phyloP scores from a whole-genome alignment of 1,139 yeast genomes.

The Suhomyces taliae region DNA sequence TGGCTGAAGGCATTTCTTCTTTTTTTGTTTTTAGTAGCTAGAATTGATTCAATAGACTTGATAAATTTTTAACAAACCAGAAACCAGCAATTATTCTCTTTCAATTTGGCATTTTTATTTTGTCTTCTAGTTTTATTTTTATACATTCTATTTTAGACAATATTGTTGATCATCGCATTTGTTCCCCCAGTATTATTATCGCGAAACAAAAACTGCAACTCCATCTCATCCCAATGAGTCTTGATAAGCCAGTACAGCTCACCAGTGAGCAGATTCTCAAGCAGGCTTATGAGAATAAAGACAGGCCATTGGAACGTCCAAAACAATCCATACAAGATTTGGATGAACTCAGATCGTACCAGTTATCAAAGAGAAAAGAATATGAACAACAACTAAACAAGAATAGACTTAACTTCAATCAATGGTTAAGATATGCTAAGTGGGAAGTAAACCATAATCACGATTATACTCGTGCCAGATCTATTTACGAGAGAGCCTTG shows the following conservation, averaged over 20 bases:
- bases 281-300: slow-evolving; percentile 35
- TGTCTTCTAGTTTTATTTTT: too few species aligned
- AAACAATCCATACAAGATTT: slow-evolving; percentile 65
- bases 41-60: too few species aligned
- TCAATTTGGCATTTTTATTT: too few species aligned
- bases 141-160: too few species aligned
- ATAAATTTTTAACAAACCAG: too few species aligned
- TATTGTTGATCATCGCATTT: background rate
- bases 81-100: too few species aligned
- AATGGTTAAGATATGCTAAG: slow-evolving; percentile 90
- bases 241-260: slow-evolving; percentile 11
- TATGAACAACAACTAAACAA: slow-evolving; percentile 83
- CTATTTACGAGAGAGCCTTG: slow-evolving; percentile 85
- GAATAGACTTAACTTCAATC: slow-evolving; percentile 77
- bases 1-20: slow-evolving; percentile 61
- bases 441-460: slow-evolving; percentile 79
- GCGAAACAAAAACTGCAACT: slow-evolving; percentile 1
- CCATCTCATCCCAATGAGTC: slow-evolving; percentile 4
- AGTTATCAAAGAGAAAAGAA: slow-evolving; percentile 74
- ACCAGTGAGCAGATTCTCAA: slow-evolving; percentile 42
- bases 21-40: too few species aligned
- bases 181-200: background rate
- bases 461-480: slow-evolving; percentile 73
- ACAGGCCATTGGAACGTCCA: slow-evolving; percentile 40
- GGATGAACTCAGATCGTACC: slow-evolving; percentile 77